Percentiles rank a stretch among this genome's conserved stretches.
Conservation (phyloP, 179 eudicot species). For the Gypsophila paniculata region DNA sequence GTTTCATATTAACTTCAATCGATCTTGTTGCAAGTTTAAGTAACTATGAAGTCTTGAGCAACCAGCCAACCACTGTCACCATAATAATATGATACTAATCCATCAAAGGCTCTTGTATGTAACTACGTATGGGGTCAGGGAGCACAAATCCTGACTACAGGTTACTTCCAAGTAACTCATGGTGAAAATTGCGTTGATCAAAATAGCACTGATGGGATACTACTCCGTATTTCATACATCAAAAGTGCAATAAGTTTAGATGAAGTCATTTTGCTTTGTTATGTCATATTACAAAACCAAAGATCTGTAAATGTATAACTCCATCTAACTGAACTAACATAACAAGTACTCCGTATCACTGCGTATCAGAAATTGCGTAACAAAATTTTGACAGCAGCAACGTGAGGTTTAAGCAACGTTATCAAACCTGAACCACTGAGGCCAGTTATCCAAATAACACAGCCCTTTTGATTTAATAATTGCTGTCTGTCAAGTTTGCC, state of each 20-base stretch:
- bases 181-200: too few relatives aligned
- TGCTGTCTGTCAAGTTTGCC: constrained; percentile 62
- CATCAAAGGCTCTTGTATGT: not conserved
- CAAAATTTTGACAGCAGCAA: not conserved
- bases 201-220: too few relatives aligned
- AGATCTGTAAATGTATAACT: not conserved
- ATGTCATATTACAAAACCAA: not conserved
- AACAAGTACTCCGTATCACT: too few relatives aligned
- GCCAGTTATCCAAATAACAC: constrained; percentile 90
- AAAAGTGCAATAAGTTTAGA: not conserved
- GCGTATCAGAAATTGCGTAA: not conserved
- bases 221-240: too few relatives aligned
- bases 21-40: not conserved
- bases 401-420: constrained; percentile 4
- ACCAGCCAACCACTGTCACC: not conserved
- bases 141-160: not conserved
- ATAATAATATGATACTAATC: not conserved
- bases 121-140: not conserved
- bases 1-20: too few relatives aligned
- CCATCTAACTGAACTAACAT: not conserved
- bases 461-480: constrained; percentile 73
- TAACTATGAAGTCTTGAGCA: not conserved
- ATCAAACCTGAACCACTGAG: constrained; percentile 91
- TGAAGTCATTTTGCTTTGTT: not conserved
- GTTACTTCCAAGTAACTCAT: too few relatives aligned